phyloP scores from a whole-genome alignment of 2,329 filamentous ascomycete genomes.

The Trichoderma atrobrunneum region DNA sequence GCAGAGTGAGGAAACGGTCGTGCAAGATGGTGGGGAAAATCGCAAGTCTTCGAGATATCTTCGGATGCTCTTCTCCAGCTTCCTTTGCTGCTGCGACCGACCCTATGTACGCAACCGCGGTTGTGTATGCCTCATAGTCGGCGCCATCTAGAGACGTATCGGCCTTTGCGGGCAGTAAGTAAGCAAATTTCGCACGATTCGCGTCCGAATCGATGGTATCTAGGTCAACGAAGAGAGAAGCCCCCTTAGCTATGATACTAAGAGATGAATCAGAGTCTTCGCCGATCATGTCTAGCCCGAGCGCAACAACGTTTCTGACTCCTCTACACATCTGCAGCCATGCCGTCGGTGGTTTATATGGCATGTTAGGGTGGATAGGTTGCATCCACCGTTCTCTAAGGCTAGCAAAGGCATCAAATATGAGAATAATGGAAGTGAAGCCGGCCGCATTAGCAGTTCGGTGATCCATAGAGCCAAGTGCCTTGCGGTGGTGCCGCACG shows the following conservation, averaged over 20 bases:
- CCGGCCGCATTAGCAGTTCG: neutral
- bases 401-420: neutral
- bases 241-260: neutral
- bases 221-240: neutral
- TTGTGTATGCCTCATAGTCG: slow-evolving; percentile 19
- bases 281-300: neutral
- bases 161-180: neutral
- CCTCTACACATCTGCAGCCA: neutral
- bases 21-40: slow-evolving; percentile 22
- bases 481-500: neutral
- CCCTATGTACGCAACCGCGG: slow-evolving; percentile 19
- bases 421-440: neutral
- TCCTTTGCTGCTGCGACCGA: slow-evolving; percentile 19
- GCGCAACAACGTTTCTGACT: neutral
- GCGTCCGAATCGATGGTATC: neutral
- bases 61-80: slow-evolving; percentile 16
- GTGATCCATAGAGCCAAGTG: neutral
- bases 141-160: neutral
- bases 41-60: slow-evolving; percentile 18
- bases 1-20: slow-evolving; percentile 18
- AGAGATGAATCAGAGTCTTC: neutral
- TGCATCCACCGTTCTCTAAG: neutral
- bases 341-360: neutral
- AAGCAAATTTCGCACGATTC: neutral
- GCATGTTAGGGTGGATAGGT: neutral